phyloP scores from a whole-genome alignment of 352 stramenopile genomes.

The Pythium coloratum region DNA sequence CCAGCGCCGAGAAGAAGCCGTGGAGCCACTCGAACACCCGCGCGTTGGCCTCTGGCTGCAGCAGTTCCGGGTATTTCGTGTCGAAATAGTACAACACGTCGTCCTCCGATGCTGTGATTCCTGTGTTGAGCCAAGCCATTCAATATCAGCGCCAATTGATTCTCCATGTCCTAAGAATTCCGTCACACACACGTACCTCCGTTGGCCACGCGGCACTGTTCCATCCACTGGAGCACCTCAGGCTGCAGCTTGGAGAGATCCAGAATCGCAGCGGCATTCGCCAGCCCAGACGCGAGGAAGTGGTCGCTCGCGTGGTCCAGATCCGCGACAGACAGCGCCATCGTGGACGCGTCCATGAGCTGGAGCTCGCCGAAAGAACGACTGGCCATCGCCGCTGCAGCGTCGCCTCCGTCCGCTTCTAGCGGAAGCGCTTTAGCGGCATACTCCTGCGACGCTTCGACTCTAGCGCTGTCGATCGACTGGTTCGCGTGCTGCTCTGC shows the following conservation, averaged over 20 bases:
- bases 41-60: slow-evolving; percentile 42
- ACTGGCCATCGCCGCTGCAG: not conserved
- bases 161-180: not conserved
- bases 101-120: slow-evolving; percentile 35
- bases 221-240: slow-evolving; percentile 56
- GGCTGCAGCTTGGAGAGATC: slow-evolving; percentile 44
- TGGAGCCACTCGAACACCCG: slow-evolving; percentile 58
- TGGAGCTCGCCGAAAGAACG: slow-evolving; percentile 13
- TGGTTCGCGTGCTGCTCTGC: not conserved
- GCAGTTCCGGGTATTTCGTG: slow-evolving; percentile 53
- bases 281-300: slow-evolving; percentile 15
- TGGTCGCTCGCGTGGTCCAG: slow-evolving; percentile 22
- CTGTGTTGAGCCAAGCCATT: not conserved
- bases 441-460: not conserved
- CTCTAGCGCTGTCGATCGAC: not conserved
- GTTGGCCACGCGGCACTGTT: slow-evolving; percentile 35
- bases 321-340: slow-evolving; percentile 20
- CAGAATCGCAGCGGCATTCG: not conserved
- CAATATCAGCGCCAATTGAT: not conserved
- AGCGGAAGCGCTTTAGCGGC: not conserved
- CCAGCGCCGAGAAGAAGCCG: slow-evolving; percentile 38
- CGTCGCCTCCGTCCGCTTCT: slow-evolving; percentile 1
- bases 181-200: slow-evolving; percentile 11
- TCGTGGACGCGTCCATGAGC: slow-evolving; percentile 17
- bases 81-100: slow-evolving; percentile 73